These are phyloP conservation scores for Boletus holoroseus DNA, from an alignment of 1,284 basidiomycete species.

Conservation along the genomic window DNA sequence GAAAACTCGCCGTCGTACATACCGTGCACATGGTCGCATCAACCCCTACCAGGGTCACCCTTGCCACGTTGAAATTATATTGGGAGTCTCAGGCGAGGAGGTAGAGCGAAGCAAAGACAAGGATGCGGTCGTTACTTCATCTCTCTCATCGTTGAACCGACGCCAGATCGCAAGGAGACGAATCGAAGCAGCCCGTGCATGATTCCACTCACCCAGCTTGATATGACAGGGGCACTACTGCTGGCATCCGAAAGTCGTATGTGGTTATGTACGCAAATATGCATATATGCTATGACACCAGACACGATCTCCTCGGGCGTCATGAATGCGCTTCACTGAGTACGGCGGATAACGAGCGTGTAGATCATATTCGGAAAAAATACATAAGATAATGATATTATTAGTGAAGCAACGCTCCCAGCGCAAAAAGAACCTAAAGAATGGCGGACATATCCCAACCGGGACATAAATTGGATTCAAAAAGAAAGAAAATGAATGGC, in stretches of 20 bases:
- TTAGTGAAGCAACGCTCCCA: background rate
- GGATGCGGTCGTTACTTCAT: constrained; percentile 45
- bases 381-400: constrained; percentile 4
- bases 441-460: background rate
- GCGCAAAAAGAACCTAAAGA: constrained; percentile 4
- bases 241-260: constrained; percentile 11
- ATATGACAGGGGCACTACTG: constrained; percentile 1
- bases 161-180: constrained; percentile 77
- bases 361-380: background rate
- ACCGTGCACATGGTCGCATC: constrained; percentile 96
- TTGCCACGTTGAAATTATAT: constrained; percentile 93
- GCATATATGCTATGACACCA: constrained; percentile 30
- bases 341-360: constrained; percentile 10
- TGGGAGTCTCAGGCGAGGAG: constrained; percentile 71
- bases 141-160: constrained; percentile 67
- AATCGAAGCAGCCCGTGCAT: constrained; percentile 67
- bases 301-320: background rate
- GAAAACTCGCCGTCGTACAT: constrained; percentile 99
- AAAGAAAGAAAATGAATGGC: background rate
- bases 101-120: constrained; percentile 90
- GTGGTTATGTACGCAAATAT: constrained; percentile 32
- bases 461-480: background rate
- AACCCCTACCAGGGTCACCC: constrained; percentile 90
- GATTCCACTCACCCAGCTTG: constrained; percentile 12
- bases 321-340: background rate